A percentile compares a stretch with the other conserved stretches of the same genome.
phyloP scores from a whole-genome alignment of 345 rosid species.

The Clausena lansium region DNA sequence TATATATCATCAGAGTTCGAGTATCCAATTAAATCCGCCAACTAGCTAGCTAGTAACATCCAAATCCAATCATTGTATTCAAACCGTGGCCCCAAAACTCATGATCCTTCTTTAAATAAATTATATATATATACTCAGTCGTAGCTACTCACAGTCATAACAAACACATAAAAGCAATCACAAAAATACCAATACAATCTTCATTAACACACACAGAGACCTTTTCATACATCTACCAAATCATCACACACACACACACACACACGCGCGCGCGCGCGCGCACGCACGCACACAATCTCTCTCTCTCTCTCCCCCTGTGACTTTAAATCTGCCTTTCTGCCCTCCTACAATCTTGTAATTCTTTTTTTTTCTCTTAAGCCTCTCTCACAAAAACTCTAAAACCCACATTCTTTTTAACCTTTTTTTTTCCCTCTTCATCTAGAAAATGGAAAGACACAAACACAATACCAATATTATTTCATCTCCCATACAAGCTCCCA shows the following conservation, averaged over 20 bases:
- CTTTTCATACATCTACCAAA: background rate
- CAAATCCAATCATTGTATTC: background rate
- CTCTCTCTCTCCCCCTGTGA: background rate
- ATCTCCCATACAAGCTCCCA: slow-evolving; percentile 23
- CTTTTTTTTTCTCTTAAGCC: background rate
- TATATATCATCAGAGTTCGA: background rate
- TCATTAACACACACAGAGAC: background rate
- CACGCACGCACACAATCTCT: background rate
- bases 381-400: background rate
- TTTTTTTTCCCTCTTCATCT: too few relatives aligned
- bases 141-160: too few relatives aligned
- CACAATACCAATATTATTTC: slow-evolving; percentile 7
- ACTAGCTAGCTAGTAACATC: background rate
- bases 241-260: too few relatives aligned
- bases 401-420: background rate
- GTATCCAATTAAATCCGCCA: background rate
- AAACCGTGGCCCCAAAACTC: background rate
- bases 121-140: too few relatives aligned
- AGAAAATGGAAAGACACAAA: slow-evolving; percentile 22
- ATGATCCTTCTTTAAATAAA: too few relatives aligned
- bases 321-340: background rate
- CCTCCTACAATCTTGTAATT: background rate
- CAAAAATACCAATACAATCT: background rate
- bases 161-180: too few relatives aligned
- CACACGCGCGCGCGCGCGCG: too few relatives aligned